These are phyloP conservation scores for Wickerhamiella cacticola DNA, from an alignment of 805 yeast genomes.

Conservation along the genomic window DNA sequence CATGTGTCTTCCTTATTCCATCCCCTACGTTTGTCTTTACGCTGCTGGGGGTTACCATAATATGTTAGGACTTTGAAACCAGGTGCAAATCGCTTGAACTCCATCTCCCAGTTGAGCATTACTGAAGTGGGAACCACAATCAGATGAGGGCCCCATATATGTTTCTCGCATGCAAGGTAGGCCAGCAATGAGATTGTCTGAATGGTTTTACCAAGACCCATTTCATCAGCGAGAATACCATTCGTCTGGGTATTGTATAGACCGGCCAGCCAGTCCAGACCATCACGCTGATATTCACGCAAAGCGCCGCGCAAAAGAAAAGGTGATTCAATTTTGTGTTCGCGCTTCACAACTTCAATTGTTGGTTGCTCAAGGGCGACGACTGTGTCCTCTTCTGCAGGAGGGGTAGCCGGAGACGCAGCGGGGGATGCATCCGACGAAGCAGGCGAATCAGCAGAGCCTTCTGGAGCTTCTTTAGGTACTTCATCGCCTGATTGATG, in stretches of 20 bases:
- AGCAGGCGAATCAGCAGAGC: slow-evolving; percentile 19
- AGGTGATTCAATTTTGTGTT: slow-evolving; percentile 48
- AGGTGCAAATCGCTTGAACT: slow-evolving; percentile 94
- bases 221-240: slow-evolving; percentile 96
- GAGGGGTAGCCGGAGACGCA: slow-evolving; percentile 4
- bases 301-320: slow-evolving; percentile 61
- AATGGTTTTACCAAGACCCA: slow-evolving; percentile 95
- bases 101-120: slow-evolving; percentile 98
- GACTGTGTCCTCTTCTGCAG: slow-evolving; percentile 8
- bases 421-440: slow-evolving; percentile 18
- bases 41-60: slow-evolving; percentile 93
- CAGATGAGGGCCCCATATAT: slow-evolving; percentile 95
- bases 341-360: background rate
- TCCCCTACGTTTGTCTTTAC: slow-evolving; percentile 90
- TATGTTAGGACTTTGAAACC: slow-evolving; percentile 92
- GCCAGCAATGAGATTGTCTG: slow-evolving; percentile 83
- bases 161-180: slow-evolving; percentile 85
- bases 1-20: slow-evolving; percentile 96
- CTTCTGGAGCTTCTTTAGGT: slow-evolving; percentile 11
- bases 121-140: slow-evolving; percentile 97
- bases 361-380: slow-evolving; percentile 5
- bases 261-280: slow-evolving; percentile 93
- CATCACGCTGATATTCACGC: slow-evolving; percentile 89
- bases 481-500: slow-evolving; percentile 27
- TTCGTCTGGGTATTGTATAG: slow-evolving; percentile 83